Percentiles rank a stretch among this genome's conserved stretches.
Evolutionary conservation across 2,329 filamentous ascomycete genomes (phyloP).

Genomic region (Neospermospora avenae): DNA sequence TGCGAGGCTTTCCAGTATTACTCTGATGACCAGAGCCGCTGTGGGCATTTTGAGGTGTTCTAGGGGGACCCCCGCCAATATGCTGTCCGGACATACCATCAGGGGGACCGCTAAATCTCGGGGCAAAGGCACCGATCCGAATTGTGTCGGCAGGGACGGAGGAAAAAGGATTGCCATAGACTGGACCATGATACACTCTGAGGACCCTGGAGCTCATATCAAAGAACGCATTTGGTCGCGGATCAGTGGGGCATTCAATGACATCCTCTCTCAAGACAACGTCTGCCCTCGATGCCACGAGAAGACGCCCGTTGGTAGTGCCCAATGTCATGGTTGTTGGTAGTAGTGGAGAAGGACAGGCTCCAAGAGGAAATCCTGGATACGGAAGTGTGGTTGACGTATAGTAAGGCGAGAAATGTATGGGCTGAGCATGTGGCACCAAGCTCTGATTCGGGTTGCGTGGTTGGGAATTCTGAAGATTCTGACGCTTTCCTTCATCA

Average conservation of each 20-base stretch:
- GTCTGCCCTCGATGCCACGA: constrained; percentile 3
- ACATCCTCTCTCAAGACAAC: constrained; percentile 54
- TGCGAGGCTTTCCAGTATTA: constrained; percentile 1
- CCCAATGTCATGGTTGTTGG: not conserved
- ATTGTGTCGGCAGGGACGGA: constrained; percentile 43
- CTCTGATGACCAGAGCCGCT: not conserved
- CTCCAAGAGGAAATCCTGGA: not conserved
- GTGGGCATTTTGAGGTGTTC: not conserved
- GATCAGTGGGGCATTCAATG: constrained; percentile 50
- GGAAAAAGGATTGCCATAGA: constrained; percentile 49
- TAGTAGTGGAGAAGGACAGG: not conserved
- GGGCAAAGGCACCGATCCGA: constrained; percentile 39
- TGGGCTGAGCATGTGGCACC: not conserved
- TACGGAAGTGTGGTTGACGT: not conserved
- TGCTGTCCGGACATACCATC: not conserved
- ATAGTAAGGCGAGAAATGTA: not conserved
- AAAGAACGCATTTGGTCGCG: constrained; percentile 57
- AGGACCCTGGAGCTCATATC: constrained; percentile 50
- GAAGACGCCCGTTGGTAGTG: not conserved
- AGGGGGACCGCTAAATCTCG: constrained; percentile 5
- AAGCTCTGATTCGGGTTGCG: not conserved
- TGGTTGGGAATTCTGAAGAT: not conserved
- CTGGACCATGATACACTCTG: constrained; percentile 55
- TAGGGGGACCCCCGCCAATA: constrained; percentile 6
- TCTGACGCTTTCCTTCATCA: not conserved